These are phyloP conservation scores for Chlorencoelia australis DNA, from an alignment of 2,329 filamentous ascomycete genomes.

Conservation along the genomic window DNA sequence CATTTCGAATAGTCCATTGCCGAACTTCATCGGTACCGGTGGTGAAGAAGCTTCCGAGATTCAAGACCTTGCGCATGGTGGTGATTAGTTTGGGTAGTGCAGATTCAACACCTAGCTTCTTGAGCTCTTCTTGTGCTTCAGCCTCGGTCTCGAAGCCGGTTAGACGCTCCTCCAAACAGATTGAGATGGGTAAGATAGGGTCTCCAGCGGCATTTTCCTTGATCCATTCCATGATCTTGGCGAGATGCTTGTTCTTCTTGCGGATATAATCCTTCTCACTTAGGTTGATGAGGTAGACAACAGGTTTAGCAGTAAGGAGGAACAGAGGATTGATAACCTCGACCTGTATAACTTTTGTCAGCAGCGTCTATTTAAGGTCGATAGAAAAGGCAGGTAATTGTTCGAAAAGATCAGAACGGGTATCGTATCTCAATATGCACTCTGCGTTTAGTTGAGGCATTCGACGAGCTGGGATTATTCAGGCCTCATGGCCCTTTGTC, in stretches of 20 bases:
- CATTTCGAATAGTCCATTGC: constrained; percentile 95
- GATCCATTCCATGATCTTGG: constrained; percentile 90
- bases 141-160: constrained; percentile 69
- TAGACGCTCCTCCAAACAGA: constrained; percentile 86
- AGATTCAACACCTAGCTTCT: constrained; percentile 77
- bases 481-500: constrained; percentile 94
- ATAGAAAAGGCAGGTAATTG: constrained; percentile 1
- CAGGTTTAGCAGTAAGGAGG: constrained; percentile 90
- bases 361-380: constrained; percentile 9
- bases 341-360: constrained; percentile 46
- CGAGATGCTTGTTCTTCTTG: constrained; percentile 99
- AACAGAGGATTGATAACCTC: constrained; percentile 96
- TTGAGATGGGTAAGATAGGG: constrained; percentile 86
- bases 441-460: constrained; percentile 70
- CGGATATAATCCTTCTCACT: constrained; percentile 95
- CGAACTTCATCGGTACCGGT: constrained; percentile 90
- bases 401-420: constrained; percentile 25
- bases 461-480: constrained; percentile 99
- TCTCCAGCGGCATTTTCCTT: constrained; percentile 82
- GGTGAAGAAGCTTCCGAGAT: constrained; percentile 95
- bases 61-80: constrained; percentile 85
- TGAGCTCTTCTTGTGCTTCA: constrained; percentile 75
- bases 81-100: constrained; percentile 83
- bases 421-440: constrained; percentile 73
- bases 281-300: constrained; percentile 93